Base-by-base conservation (phyloP, 1,284 basidiomycete species). In the Athelia psychrophila region DNA sequence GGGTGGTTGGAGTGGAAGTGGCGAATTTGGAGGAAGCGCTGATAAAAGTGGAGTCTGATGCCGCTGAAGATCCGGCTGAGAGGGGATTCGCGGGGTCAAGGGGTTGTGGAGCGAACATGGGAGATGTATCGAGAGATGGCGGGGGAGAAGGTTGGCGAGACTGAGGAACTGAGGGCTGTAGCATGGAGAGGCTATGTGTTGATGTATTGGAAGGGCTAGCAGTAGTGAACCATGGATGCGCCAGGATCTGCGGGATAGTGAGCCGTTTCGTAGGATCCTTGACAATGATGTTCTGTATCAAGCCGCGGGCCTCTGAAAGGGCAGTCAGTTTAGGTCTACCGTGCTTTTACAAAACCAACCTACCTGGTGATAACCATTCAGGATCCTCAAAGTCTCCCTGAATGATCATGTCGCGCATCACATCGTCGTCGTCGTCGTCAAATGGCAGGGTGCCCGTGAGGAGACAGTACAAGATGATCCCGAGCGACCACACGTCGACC, bases 401-500 rank as follows among this genome's bases (percentile, higher is more conserved):
- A 51, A 94, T 83, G 57, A 99, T 93, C 67, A 92, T 89, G 48
- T 81, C 75, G 60, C 89, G 89, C 94, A 98, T 98, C 30, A 90
- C 66, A 32, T 77, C 72, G 70, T 99, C 97, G 64, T 98, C 89
- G 55, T 99, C 97, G 61, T 98, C 93, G 62, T 98, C 96, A 62
- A 98, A 98, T 0, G 96, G 96, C n/a, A 98, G 73, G 3, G 90
- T 92, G 1, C 96, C 96, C 0, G 93, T 95, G 33, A 98, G 77
- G 15, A 98, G 80, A n/a, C 88, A 91, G 67, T 96, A 98, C 9
- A 99, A 77, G 51, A 99, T 98, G 55, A 99, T 83, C 3, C 96
- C 96, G 30, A 98, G 77, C 0, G 97, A 98, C 96, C 96, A 99
- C 24, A 98, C 79, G 64, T 99, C 97, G 45, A 98, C 94, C 78